phyloP scores from a whole-genome alignment of 208 protist species.

The Wallacemonas collosoma region DNA sequence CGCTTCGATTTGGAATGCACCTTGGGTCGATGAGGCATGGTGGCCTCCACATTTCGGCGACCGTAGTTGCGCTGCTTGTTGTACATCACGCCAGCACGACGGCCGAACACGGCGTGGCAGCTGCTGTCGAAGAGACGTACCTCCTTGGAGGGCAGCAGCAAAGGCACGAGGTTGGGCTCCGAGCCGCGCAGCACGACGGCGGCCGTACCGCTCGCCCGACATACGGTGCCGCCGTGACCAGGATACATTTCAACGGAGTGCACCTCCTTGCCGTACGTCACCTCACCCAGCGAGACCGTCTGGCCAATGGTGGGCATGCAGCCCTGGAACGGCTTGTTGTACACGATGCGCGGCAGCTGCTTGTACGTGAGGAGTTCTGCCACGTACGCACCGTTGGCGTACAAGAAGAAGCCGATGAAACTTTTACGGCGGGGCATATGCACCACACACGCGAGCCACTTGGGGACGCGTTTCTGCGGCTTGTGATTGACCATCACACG shows the following conservation, averaged over 20 bases:
- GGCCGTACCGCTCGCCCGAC: constrained; percentile 82
- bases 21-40: constrained; percentile 81
- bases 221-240: constrained; percentile 82
- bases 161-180: constrained; percentile 85
- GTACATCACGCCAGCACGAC: constrained; percentile 91
- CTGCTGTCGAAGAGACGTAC: constrained; percentile 89
- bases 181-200: constrained; percentile 87
- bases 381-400: constrained; percentile 91
- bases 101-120: constrained; percentile 87
- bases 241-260: constrained; percentile 93
- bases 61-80: constrained; percentile 84
- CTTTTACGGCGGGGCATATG: constrained; percentile 79
- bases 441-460: constrained; percentile 90
- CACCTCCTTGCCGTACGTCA: constrained; percentile 91
- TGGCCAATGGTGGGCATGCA: constrained; percentile 90
- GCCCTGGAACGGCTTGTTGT: constrained; percentile 88
- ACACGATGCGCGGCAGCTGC: constrained; percentile 89
- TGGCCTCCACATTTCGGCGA: constrained; percentile 69
- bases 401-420: constrained; percentile 91
- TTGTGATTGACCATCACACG: constrained; percentile 89
- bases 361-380: constrained; percentile 93
- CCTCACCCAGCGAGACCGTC: constrained; percentile 83
- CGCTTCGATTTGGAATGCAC: constrained; percentile 89
- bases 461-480: constrained; percentile 88
- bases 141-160: constrained; percentile 91